Evolutionary conservation across 192 early-diverging fungal genomes (phyloP).

Genomic region (Geranomyces variabilis): DNA sequence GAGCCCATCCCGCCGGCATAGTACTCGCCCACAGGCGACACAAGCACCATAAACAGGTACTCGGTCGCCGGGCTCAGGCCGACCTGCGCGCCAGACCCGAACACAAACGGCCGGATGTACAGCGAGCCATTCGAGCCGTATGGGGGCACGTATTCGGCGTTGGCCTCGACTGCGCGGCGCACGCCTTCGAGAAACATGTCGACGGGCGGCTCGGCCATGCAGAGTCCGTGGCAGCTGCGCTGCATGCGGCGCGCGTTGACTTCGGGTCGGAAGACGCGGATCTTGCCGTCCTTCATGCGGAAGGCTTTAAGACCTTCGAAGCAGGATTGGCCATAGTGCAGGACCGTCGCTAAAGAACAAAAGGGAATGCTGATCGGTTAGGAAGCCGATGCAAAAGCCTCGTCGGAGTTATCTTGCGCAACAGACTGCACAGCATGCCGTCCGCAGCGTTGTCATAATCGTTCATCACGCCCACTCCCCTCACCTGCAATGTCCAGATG

Average conservation of each 20-base stretch:
- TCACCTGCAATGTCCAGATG: constrained; percentile 65
- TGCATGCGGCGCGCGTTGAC: constrained; percentile 67
- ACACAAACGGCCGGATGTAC: constrained; percentile 73
- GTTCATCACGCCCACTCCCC: no score
- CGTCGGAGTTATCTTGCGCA: no score
- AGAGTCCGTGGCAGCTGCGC: constrained; percentile 54
- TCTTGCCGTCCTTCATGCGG: constrained; percentile 65
- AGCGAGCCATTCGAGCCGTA: constrained; percentile 66
- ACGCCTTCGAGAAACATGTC: constrained; percentile 68
- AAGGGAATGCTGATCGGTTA: neutral
- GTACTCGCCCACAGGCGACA: constrained; percentile 68
- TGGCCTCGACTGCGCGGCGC: constrained; percentile 57
- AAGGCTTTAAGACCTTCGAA: constrained; percentile 86
- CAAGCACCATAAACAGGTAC: constrained; percentile 66
- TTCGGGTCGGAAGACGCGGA: constrained; percentile 74
- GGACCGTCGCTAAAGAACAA: constrained; percentile 49
- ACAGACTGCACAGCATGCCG: no score
- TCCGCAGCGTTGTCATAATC: no score
- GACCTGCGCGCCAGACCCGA: constrained; percentile 70
- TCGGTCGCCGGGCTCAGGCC: constrained; percentile 57
- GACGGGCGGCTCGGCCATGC: constrained; percentile 64
- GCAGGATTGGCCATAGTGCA: constrained; percentile 77
- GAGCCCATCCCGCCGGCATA: constrained; percentile 51
- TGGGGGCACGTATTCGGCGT: constrained; percentile 77
- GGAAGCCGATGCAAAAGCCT: neutral